These are phyloP conservation scores for Arthroderma sp. DNA, from an alignment of 2,329 filamentous ascomycete species.

Conservation along the genomic window DNA sequence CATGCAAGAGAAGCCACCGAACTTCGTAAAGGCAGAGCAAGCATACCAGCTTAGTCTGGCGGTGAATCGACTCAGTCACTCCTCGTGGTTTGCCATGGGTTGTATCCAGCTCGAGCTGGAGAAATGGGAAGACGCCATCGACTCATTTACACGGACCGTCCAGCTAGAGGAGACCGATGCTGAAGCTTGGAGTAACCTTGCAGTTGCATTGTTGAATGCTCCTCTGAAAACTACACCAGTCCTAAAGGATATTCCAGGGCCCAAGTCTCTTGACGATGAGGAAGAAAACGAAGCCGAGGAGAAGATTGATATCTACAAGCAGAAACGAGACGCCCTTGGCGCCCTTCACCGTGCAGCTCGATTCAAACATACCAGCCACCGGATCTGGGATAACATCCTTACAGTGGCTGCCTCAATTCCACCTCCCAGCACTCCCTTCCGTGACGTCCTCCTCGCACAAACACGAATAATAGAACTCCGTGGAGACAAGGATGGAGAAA, in stretches of 20 bases:
- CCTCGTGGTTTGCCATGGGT: conserved; percentile 81
- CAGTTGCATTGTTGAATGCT: conserved; percentile 60
- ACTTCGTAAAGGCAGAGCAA: conserved; percentile 57
- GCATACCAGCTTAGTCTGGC: conserved; percentile 67
- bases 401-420: conserved; percentile 68
- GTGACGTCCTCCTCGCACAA: conserved; percentile 64
- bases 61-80: conserved; percentile 68
- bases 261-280: conserved; percentile 21
- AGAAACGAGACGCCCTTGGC: conserved; percentile 61
- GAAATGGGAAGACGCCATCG: conserved; percentile 64
- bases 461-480: conserved; percentile 65
- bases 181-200: conserved; percentile 89
- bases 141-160: conserved; percentile 73
- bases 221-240: conserved; percentile 7
- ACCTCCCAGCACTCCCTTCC: conserved; percentile 53
- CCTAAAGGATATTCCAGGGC: conserved; percentile 11
- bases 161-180: conserved; percentile 79
- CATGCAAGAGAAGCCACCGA: conserved; percentile 46
- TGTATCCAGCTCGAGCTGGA: conserved; percentile 73
- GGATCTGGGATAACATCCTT: conserved; percentile 95
- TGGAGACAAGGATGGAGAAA: conserved; percentile 54
- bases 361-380: conserved; percentile 73
- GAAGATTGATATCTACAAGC: conserved; percentile 42
- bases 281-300: conserved; percentile 14
- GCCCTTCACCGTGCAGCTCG: conserved; percentile 80